Base-by-base conservation (phyloP, 2,329 filamentous ascomycete species). In the Cryphonectria japonica region DNA sequence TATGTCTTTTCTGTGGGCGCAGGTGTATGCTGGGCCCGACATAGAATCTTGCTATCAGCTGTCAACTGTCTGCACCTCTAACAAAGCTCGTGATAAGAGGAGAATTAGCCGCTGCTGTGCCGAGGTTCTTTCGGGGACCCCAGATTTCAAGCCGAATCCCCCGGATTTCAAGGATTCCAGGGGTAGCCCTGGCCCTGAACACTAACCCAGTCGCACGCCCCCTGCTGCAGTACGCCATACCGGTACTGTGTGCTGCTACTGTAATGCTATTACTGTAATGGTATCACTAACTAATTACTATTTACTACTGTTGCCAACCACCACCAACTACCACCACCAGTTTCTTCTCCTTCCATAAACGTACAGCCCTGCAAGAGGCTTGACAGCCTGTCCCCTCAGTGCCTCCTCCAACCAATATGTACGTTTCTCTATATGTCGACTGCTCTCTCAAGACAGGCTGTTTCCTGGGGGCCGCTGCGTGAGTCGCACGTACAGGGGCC, bases 401-500 rank as follows among this genome's bases (percentile, higher is more conserved):
- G 2, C 11, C 37, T 34, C 37, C 37, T 3, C 37, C 37, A 39
- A 39, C 8, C 37, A 39, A 13, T 39, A 9, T 39, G 11, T 34
- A 19, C 16, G 14, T 22, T 60, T 26, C 22, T 7, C 19, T 26
- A 52, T 11, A 16, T 32, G 26, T 16, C 16, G 26, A 32, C 52
- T 57, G 11, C 26, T 8, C 37, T 37, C 37, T 57, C 52, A 32
- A 32, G n/a, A 29, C 13, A 32, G 52, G 1, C 16, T 29, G n/a
- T 5, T 29, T 32, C 29, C 26, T 34, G 5, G 5, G 29, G n/a
- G 5, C 63, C 63, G 43, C 63, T 16, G 66, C 29, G 66, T 72
- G 13, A 76, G 62, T 26, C 66, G 70, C 46, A 76, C 69, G 26
- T 70, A 68, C 43, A 76, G 57, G 14, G 74, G 71, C 37, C 68